Evolutionary conservation across 2,329 filamentous ascomycete species (phyloP).

Genomic region (Aspergillus quadricinctus): DNA sequence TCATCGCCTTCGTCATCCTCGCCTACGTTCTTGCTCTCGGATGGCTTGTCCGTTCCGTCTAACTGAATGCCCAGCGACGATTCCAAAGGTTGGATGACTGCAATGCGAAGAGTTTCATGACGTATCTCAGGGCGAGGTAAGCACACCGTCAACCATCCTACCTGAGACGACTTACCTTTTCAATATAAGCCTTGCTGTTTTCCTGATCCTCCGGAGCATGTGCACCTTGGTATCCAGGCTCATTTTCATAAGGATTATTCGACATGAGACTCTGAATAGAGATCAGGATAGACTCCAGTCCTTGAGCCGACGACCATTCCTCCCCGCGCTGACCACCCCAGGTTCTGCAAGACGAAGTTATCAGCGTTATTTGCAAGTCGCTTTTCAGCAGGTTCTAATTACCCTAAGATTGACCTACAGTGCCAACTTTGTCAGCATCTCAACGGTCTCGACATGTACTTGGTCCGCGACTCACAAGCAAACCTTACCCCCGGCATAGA

Average conservation of each 20-base stretch:
- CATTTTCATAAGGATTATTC: conserved; percentile 88
- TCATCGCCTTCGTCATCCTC: conserved; percentile 38
- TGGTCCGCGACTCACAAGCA: conserved; percentile 64
- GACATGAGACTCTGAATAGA: conserved; percentile 98
- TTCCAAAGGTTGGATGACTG: conserved; percentile 82
- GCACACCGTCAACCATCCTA: neutral
- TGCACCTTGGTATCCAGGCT: conserved; percentile 83
- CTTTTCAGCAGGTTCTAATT: conserved; percentile 23
- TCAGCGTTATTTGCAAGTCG: conserved; percentile 7
- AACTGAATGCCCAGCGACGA: conserved; percentile 64
- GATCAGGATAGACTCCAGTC: conserved; percentile 86
- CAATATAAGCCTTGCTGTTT: conserved; percentile 68
- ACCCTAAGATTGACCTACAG: conserved; percentile 80
- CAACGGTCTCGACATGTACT: neutral
- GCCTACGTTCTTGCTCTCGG: conserved; percentile 21
- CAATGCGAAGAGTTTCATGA: conserved; percentile 83
- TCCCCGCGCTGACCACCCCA: conserved; percentile 89
- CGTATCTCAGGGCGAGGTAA: conserved; percentile 59
- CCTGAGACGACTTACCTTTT: conserved; percentile 57
- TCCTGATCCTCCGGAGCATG: conserved; percentile 65
- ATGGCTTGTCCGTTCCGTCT: conserved; percentile 42
- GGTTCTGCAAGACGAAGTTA: conserved; percentile 57
- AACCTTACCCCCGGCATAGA: conserved; percentile 86
- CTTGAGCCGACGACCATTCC: conserved; percentile 95
- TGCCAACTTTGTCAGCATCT: conserved; percentile 13